These are phyloP conservation scores for Protomyces arabidopsidicola DNA, from an alignment of 1,139 yeast species.

Conservation along the genomic window DNA sequence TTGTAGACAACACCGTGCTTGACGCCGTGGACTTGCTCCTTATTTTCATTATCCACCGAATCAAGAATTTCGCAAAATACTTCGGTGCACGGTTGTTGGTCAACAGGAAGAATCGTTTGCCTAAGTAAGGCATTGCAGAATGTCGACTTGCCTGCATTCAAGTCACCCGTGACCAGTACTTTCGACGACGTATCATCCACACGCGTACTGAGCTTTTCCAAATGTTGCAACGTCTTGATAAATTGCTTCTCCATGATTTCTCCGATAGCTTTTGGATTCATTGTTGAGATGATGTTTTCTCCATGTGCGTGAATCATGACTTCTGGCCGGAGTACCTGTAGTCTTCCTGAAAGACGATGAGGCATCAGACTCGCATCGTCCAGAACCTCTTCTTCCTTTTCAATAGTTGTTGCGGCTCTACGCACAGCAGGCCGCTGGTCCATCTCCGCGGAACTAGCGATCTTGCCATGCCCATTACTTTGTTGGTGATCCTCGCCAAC, in stretches of 20 bases:
- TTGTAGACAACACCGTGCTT: slow-evolving; percentile 57
- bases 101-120: slow-evolving; percentile 79
- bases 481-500: background rate
- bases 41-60: slow-evolving; percentile 64
- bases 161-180: slow-evolving; percentile 93
- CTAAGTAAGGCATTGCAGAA: slow-evolving; percentile 87
- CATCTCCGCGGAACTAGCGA: background rate
- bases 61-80: slow-evolving; percentile 94
- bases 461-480: background rate
- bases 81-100: slow-evolving; percentile 95
- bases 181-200: slow-evolving; percentile 89
- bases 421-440: slow-evolving; percentile 3
- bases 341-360: background rate
- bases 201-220: slow-evolving; percentile 69
- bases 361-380: background rate
- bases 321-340: slow-evolving; percentile 20
- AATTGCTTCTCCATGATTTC: slow-evolving; percentile 25
- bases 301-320: slow-evolving; percentile 22
- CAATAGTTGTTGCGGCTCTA: slow-evolving; percentile 6
- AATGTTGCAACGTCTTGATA: slow-evolving; percentile 45
- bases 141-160: slow-evolving; percentile 94
- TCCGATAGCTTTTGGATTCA: slow-evolving; percentile 23
- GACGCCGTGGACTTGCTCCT: slow-evolving; percentile 95
- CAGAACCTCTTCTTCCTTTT: background rate
- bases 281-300: slow-evolving; percentile 19